phyloP scores from a whole-genome alignment of 2,329 filamentous ascomycete genomes.

The Neurospora sp. region DNA sequence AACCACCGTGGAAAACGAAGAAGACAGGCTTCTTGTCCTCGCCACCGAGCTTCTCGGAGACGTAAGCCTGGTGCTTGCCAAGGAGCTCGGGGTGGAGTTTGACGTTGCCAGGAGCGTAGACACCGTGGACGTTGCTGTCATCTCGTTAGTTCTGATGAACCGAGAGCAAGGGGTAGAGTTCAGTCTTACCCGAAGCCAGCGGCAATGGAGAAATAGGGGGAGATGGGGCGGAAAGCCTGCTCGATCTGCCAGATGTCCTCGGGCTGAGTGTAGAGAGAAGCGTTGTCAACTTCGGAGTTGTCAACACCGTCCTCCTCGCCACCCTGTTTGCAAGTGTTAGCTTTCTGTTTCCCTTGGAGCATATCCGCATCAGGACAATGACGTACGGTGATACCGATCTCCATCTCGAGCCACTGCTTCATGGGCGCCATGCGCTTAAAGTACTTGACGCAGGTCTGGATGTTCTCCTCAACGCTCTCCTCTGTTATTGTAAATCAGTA shows the following conservation, averaged over 20 bases:
- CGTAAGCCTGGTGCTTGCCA: slow-evolving; percentile 89
- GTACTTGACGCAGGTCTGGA: slow-evolving; percentile 85
- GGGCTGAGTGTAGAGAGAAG: slow-evolving; percentile 69
- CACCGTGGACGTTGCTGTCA: slow-evolving; percentile 82
- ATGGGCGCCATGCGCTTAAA: slow-evolving; percentile 88
- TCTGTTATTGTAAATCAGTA: slow-evolving; percentile 45
- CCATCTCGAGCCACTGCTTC: slow-evolving; percentile 99
- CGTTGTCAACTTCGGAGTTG: slow-evolving; percentile 18
- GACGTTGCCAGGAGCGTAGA: slow-evolving; percentile 93
- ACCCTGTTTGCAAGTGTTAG: slow-evolving; percentile 4
- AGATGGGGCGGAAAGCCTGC: slow-evolving; percentile 73
- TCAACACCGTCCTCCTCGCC: slow-evolving; percentile 60
- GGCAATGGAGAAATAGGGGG: slow-evolving; percentile 94
- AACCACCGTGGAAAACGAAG: slow-evolving; percentile 99
- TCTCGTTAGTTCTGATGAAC: not conserved
- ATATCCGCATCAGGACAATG: slow-evolving; percentile 1
- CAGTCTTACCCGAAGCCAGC: slow-evolving; percentile 63
- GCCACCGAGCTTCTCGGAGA: slow-evolving; percentile 67
- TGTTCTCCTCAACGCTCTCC: slow-evolving; percentile 83
- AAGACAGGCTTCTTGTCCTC: slow-evolving; percentile 86
- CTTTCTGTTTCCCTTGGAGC: slow-evolving; percentile 54
- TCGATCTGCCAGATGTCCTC: slow-evolving; percentile 83
- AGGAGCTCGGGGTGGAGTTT: slow-evolving; percentile 93
- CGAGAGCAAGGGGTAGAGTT: not conserved
- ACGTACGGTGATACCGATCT: slow-evolving; percentile 74